phyloP scores from a whole-genome alignment of 768 basidiomycete species.

The Gelatoporia subvermispora region DNA sequence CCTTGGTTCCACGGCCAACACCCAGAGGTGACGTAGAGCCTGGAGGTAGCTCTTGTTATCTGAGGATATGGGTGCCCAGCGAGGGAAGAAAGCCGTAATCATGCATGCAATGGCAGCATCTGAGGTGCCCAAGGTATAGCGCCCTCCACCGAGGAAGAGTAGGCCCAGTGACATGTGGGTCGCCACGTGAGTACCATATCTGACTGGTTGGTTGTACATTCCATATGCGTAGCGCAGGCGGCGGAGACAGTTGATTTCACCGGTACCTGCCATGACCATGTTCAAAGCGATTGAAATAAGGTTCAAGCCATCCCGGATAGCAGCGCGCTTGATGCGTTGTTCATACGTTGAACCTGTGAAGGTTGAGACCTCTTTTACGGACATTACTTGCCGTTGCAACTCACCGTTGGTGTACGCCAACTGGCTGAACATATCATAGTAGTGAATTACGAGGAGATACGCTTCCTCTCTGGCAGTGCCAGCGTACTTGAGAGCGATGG shows the following conservation, averaged over 20 bases:
- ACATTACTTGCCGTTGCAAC: conserved; percentile 20
- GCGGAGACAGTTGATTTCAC: conserved; percentile 85
- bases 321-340: conserved; percentile 81
- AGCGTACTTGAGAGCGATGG: conserved; percentile 87
- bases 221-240: conserved; percentile 88
- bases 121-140: conserved; percentile 88
- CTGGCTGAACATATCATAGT: conserved; percentile 76
- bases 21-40: conserved; percentile 94
- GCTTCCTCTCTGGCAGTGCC: conserved; percentile 91
- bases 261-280: conserved; percentile 97
- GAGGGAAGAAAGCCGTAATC: conserved; percentile 88
- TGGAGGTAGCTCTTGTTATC: conserved; percentile 92
- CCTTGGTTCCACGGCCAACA: conserved; percentile 89
- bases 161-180: conserved; percentile 88
- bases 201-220: conserved; percentile 65
- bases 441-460: conserved; percentile 73
- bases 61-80: conserved; percentile 69
- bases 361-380: conserved; percentile 1
- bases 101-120: conserved; percentile 89
- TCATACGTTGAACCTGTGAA: conserved; percentile 71
- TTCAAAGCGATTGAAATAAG: conserved; percentile 81
- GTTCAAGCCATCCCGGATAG: conserved; percentile 83
- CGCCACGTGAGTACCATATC: conserved; percentile 87
- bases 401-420: conserved; percentile 64
- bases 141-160: conserved; percentile 89